phyloP scores from a whole-genome alignment of 2,329 filamentous ascomycete genomes.

The Paracoccidioides lutzii region DNA sequence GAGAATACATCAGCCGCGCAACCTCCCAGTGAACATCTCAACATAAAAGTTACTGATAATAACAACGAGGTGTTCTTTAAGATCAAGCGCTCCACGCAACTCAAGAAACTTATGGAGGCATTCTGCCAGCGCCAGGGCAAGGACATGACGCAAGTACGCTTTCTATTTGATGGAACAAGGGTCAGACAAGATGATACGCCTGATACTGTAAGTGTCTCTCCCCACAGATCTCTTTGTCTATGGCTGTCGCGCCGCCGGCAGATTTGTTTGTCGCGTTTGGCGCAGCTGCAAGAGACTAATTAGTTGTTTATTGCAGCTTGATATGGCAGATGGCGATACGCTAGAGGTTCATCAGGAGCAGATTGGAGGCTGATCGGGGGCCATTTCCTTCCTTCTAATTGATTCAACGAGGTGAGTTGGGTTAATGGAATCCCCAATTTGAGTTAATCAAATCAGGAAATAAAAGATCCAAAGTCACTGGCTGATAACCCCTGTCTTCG shows the following conservation, averaged over 20 bases:
- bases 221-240: neutral
- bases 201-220: slow-evolving; percentile 59
- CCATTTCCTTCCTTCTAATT: neutral
- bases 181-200: slow-evolving; percentile 84
- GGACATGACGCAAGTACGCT: slow-evolving; percentile 68
- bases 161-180: slow-evolving; percentile 89
- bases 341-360: slow-evolving; percentile 98
- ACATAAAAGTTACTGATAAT: slow-evolving; percentile 98
- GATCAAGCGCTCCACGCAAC: slow-evolving; percentile 90
- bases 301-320: slow-evolving; percentile 48
- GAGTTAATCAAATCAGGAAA: neutral
- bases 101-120: slow-evolving; percentile 96
- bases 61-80: slow-evolving; percentile 99
- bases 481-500: neutral
- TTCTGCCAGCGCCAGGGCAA: slow-evolving; percentile 97
- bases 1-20: slow-evolving; percentile 9
- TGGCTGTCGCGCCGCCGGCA: neutral
- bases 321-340: slow-evolving; percentile 92
- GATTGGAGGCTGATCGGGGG: slow-evolving; percentile 53
- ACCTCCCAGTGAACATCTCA: slow-evolving; percentile 63
- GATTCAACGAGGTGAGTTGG: neutral
- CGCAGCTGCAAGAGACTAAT: slow-evolving; percentile 1
- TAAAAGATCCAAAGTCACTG: neutral
- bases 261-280: neutral
- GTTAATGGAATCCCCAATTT: neutral